Percentiles rank a stretch among this genome's conserved stretches.
These are phyloP conservation scores for Isatis tinctoria DNA, from an alignment of 345 rosid genomes.

Conservation along the genomic window DNA sequence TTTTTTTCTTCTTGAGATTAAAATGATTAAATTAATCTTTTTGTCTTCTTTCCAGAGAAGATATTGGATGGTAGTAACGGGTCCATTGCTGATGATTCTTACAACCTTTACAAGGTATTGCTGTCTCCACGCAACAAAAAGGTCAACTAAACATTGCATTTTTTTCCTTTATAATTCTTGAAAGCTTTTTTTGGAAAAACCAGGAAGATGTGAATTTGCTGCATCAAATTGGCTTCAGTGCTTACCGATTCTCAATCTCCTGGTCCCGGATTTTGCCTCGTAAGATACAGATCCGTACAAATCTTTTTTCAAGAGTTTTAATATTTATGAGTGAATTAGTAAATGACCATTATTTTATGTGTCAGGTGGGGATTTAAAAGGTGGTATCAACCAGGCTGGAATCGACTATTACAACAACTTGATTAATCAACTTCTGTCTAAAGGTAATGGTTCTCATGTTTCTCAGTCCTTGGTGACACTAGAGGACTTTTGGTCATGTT, in stretches of 20 bases:
- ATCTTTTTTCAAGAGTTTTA: neutral
- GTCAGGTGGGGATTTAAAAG: constrained; percentile 42
- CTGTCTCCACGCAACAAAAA: neutral
- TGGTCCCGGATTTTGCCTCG: constrained; percentile 49
- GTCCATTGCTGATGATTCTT: constrained; percentile 36
- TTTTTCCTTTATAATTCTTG: constrained; percentile 1
- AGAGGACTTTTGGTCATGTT: neutral
- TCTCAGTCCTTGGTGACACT: neutral
- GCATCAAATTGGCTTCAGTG: constrained; percentile 38
- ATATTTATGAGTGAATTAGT: neutral
- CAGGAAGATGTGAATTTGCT: constrained; percentile 31
- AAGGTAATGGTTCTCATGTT: constrained; percentile 24
- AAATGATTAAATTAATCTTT: neutral
- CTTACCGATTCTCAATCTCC: constrained; percentile 46
- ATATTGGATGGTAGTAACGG: constrained; percentile 37
- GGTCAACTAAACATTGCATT: constrained; percentile 17
- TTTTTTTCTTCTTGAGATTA: neutral
- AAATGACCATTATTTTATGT: neutral
- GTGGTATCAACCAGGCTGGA: constrained; percentile 49
- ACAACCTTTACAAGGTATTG: constrained; percentile 39
- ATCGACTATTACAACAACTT: constrained; percentile 47
- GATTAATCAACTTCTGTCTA: constrained; percentile 36
- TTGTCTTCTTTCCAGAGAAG: constrained; percentile 15
- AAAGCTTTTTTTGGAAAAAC: constrained; percentile 8
- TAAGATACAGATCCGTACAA: constrained; percentile 15